Conservation (phyloP, 306 rosid genomes). For the Vicia villosa region DNA sequence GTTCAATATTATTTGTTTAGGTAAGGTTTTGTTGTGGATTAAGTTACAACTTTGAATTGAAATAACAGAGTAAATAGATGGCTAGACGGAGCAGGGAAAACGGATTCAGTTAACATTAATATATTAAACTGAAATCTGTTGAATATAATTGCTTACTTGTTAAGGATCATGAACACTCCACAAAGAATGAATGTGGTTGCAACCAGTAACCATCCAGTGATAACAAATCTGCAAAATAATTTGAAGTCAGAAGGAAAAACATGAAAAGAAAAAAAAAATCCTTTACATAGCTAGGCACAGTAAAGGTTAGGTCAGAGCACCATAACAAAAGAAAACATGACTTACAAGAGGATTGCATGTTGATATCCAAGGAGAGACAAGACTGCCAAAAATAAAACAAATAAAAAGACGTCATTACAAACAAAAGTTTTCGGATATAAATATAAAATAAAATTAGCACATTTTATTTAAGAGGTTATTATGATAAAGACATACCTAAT, state of each 20-base stretch:
- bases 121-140: no score
- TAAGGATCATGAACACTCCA: conserved; percentile 83
- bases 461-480: conserved; percentile 17
- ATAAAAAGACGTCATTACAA: conserved; percentile 28
- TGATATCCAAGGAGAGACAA: conserved; percentile 76
- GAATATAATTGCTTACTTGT: conserved; percentile 30
- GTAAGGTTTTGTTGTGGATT: conserved; percentile 6
- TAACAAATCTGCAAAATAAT: conserved; percentile 45
- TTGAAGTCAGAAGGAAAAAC: conserved; percentile 35
- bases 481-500: conserved; percentile 58
- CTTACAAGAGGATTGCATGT: conserved; percentile 91
- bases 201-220: conserved; percentile 93
- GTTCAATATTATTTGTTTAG: conserved; percentile 21
- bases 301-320: no score
- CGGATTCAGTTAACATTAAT: not conserved
- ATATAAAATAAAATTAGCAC: conserved; percentile 11
- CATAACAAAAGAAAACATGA: conserved; percentile 30
- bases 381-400: conserved; percentile 51
- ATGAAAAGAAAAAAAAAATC: conserved; percentile 2
- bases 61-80: conserved; percentile 10
- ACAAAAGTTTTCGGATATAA: not conserved
- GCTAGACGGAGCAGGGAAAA: not conserved
- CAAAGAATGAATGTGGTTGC: conserved; percentile 84
- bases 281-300: conserved; percentile 11
- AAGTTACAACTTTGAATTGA: conserved; percentile 3